Evolutionary conservation across 495 filamentous ascomycete genomes (phyloP).

Genomic region (Stereocaulon alpinum): DNA sequence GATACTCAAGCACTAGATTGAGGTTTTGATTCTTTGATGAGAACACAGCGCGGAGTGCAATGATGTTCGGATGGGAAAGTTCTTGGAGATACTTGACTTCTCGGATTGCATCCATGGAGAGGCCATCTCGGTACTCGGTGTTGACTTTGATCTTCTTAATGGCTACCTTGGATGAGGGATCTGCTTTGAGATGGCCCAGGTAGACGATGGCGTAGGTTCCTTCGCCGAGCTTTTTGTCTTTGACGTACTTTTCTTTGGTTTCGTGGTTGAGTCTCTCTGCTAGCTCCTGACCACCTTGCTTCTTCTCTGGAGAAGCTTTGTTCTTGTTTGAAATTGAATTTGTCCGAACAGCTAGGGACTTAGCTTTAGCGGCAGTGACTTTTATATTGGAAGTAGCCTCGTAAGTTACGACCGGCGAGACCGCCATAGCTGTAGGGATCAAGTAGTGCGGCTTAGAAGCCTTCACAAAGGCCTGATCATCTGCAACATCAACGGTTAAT

Average conservation of each 20-base stretch:
- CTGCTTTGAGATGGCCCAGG: slow-evolving; percentile 61
- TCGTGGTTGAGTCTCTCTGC: slow-evolving; percentile 84
- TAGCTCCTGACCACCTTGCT: slow-evolving; percentile 43
- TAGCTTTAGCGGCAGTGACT: slow-evolving; percentile 33
- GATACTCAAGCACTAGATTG: slow-evolving; percentile 86
- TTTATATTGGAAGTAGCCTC: slow-evolving; percentile 28
- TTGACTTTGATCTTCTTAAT: slow-evolving; percentile 99
- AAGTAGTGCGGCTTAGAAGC: too few relatives aligned
- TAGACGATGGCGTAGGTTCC: slow-evolving; percentile 97
- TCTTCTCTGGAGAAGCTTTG: slow-evolving; percentile 2
- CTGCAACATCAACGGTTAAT: neutral
- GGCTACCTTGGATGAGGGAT: slow-evolving; percentile 64
- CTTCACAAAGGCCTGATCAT: neutral
- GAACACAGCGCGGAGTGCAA: slow-evolving; percentile 83
- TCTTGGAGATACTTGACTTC: slow-evolving; percentile 94
- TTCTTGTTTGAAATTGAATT: slow-evolving; percentile 17
- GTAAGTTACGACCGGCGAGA: slow-evolving; percentile 34
- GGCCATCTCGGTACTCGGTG: slow-evolving; percentile 70
- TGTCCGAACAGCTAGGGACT: slow-evolving; percentile 30
- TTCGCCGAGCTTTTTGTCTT: slow-evolving; percentile 86
- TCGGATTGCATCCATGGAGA: slow-evolving; percentile 87
- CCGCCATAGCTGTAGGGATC: slow-evolving; percentile 26
- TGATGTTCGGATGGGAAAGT: slow-evolving; percentile 92
- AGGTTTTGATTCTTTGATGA: slow-evolving; percentile 87
- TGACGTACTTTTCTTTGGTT: slow-evolving; percentile 77